Evolutionary conservation across 495 filamentous ascomycete genomes (phyloP), one percentile per base, ranked within the genome.

Genomic region (Chaetomidium leptoderma): DNA sequence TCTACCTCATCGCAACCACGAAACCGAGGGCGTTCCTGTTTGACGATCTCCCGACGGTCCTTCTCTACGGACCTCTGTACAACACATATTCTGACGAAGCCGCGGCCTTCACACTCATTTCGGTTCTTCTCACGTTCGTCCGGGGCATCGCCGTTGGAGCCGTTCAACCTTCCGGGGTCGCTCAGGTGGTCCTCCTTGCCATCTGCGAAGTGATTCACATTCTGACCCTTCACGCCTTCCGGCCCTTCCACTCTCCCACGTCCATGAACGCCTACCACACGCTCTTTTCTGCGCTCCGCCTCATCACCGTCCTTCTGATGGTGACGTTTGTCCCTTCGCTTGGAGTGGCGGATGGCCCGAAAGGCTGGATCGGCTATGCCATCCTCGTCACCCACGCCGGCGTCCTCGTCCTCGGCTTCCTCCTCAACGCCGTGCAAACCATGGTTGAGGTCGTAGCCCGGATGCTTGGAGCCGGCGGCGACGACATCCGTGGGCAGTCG

Each of bases 191-290:
- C 19, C 73, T 98, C 39, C 79, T 98, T 10, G 92, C 91, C 6
- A 89, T 96, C 35, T 97, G 92, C 67, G 93, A 98, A 74, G 86
- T 97, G 32, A 87, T 96, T 39, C 84, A 89, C 24, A 83, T 96
- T n/a, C 74, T 97, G 30, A 91, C 91, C 0, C 74, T 97, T 3
- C 83, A 93, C 57, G 90, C 90, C 7, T 95, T 97, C 71, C 83
- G 90, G 19, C 93, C 93, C 13, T 98, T 92, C 66, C 85, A 92
- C 45, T 82, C 86, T 21, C 85, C 90, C 33, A 97, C 95, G 0
- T 96, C 91, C n/a, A 98, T 97, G 95, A 97, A 97, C 66, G 79
- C 88, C 5, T 96, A 95, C 64, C 92, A 98, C 61, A 86, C 86
- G 21, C 83, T 90, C 51, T 96, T 96, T 68, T 82, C 91, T 2